Evolutionary conservation across 2,329 filamentous ascomycete genomes (phyloP).

Genomic region (Pleochaeta shiraiana): DNA sequence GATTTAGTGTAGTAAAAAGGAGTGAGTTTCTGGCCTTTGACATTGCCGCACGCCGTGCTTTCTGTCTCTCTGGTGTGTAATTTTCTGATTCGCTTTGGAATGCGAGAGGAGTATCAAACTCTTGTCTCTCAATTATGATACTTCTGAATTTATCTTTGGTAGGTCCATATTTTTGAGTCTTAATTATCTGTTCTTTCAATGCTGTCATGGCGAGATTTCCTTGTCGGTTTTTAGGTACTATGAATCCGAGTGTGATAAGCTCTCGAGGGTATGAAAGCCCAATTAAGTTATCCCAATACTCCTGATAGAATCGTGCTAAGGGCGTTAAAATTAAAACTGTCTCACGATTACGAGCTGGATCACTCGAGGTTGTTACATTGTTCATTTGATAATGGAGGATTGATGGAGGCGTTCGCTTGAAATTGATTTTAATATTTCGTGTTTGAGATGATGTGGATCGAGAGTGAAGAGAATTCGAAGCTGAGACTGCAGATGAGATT

Average conservation of each 20-base stretch:
- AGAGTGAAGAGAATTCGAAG: slow-evolving; percentile 48
- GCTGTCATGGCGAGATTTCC: slow-evolving; percentile 70
- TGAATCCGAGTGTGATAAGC: slow-evolving; percentile 86
- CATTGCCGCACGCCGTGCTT: slow-evolving; percentile 71
- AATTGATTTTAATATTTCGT: slow-evolving; percentile 31
- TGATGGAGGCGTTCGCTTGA: slow-evolving; percentile 43
- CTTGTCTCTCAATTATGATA: slow-evolving; percentile 85
- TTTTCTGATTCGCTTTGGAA: slow-evolving; percentile 76
- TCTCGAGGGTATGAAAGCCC: slow-evolving; percentile 78
- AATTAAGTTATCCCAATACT: slow-evolving; percentile 87
- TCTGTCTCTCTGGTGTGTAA: slow-evolving; percentile 83
- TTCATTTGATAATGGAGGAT: slow-evolving; percentile 91
- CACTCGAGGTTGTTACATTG: slow-evolving; percentile 63
- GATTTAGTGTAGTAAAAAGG: slow-evolving; percentile 84
- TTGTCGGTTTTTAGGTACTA: slow-evolving; percentile 81
- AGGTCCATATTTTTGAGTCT: slow-evolving; percentile 57
- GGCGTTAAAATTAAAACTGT: slow-evolving; percentile 82
- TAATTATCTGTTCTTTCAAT: slow-evolving; percentile 65
- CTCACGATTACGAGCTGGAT: slow-evolving; percentile 61
- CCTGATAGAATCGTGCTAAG: slow-evolving; percentile 78
- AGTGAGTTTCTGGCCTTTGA: slow-evolving; percentile 82
- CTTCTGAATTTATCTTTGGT: slow-evolving; percentile 72
- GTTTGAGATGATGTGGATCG: slow-evolving; percentile 57
- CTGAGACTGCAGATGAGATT: slow-evolving; percentile 30
- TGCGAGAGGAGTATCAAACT: slow-evolving; percentile 62